phyloP scores from a whole-genome alignment of 2,329 filamentous ascomycete species.

The Botryotinia globosa region DNA sequence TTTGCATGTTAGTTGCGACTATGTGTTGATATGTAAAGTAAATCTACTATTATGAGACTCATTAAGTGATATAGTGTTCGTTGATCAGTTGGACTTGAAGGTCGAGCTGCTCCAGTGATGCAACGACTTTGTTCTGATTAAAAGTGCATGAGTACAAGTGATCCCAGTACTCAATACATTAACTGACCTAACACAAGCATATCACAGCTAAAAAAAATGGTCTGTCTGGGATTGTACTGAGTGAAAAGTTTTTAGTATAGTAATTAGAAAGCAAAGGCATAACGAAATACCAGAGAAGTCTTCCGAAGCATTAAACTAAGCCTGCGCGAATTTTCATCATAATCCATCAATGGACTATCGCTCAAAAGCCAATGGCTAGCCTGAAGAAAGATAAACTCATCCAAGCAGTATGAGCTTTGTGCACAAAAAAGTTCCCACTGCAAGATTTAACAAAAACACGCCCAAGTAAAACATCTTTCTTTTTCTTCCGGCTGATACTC shows the following conservation, averaged over 20 bases:
- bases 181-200: background rate
- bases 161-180: background rate
- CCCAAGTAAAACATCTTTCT: rapidly evolving
- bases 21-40: rapidly evolving
- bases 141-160: background rate
- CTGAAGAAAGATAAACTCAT: background rate
- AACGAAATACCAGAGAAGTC: background rate
- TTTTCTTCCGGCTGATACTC: background rate
- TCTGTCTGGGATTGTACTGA: background rate
- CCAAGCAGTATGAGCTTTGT: background rate
- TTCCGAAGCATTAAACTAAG: background rate
- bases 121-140: background rate
- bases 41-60: no score
- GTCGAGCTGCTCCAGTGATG: background rate
- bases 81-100: background rate
- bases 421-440: background rate
- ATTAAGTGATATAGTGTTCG: background rate
- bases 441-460: background rate
- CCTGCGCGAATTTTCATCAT: background rate
- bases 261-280: background rate
- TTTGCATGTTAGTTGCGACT: rapidly evolving
- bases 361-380: background rate
- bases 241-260: background rate
- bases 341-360: background rate
- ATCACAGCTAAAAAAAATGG: background rate